phyloP scores from a whole-genome alignment of 2,329 filamentous ascomycete genomes.

The Rasamsonia emersonii region DNA sequence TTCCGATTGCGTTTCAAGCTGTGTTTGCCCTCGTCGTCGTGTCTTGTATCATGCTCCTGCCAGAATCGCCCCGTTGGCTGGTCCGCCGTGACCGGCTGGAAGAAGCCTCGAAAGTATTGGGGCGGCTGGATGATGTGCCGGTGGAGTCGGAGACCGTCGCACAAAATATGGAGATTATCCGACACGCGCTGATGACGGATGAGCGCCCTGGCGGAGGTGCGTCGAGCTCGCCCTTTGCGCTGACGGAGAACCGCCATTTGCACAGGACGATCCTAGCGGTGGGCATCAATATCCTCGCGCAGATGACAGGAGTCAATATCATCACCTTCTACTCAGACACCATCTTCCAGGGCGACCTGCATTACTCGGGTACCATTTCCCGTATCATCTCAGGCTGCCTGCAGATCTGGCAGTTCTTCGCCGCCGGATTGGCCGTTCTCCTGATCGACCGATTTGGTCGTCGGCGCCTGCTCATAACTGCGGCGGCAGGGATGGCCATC shows the following conservation, averaged over 20 bases:
- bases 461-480: slow-evolving; percentile 56
- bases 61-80: slow-evolving; percentile 28
- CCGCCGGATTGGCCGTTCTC: slow-evolving; percentile 47
- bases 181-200: slow-evolving; percentile 4
- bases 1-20: slow-evolving; percentile 21
- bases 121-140: slow-evolving; percentile 16
- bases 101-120: too few relatives aligned
- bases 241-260: slow-evolving; percentile 16
- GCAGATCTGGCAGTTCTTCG: slow-evolving; percentile 13
- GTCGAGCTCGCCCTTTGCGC: slow-evolving; percentile 14
- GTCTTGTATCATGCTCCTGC: slow-evolving; percentile 13
- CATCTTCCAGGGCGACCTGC: slow-evolving; percentile 19
- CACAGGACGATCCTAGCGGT: slow-evolving; percentile 18
- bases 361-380: slow-evolving; percentile 13
- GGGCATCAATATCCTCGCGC: slow-evolving; percentile 18
- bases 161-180: slow-evolving; percentile 5
- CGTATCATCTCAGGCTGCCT: slow-evolving; percentile 18
- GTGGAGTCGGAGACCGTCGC: slow-evolving; percentile 5
- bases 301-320: slow-evolving; percentile 23
- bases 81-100: slow-evolving; percentile 29
- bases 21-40: slow-evolving; percentile 16
- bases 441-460: slow-evolving; percentile 71
- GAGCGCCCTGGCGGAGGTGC: slow-evolving; percentile 7
- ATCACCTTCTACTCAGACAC: slow-evolving; percentile 23
- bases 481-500: slow-evolving; percentile 53